Evolutionary conservation across 1,139 yeast species (phyloP), one percentile per base, ranked within the genome.

Genomic region (Saccharomyces hybrid): DNA sequence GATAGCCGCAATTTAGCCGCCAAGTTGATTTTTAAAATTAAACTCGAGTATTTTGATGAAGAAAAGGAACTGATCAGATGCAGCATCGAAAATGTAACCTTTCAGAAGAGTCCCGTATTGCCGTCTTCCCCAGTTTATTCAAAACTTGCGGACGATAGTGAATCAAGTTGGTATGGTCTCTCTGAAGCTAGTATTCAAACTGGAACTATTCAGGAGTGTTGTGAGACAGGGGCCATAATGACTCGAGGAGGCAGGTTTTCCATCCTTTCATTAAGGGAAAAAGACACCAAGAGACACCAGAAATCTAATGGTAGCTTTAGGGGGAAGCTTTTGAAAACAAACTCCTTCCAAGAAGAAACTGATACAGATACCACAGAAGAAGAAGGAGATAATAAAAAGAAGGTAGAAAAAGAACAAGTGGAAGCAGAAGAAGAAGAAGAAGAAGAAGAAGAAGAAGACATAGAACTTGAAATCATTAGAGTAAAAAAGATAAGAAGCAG

Each of bases 1-100:
- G 34, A 48, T 9, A 52, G 50, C 8, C 60, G 55, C 16, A 48
- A 46, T 23, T 53, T 59, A 11, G 59, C 57, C 23, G 60, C 60
- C 23, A 54, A 56, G 47, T 38, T 57, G 16, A 57, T 56, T 50
- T 52, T 57, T 38, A 8, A 7, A 38, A 16, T 38, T 8, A 11
- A 38, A 38, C 42, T 38, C 11, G 42, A 38, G 23, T 38, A 38
- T 16, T 38, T 38, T 38, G 42, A 38, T 38, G 25, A 38, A 16
- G 25, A 38, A 38, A 38, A 8, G 23, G 42, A 38, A 14, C 25
- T 38, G 1, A 11, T 38, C n/a, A 38, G 11, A 8, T 38, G 42
- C 23, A 38, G 4, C 6, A 38, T 38, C 7, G 11, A 2, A 16
- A 38, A 38, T 38, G 25, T 38, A 16, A 38, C 42, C 5, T 38